Percentiles rank a stretch among this genome's conserved stretches.
phyloP scores from a whole-genome alignment of 2,329 filamentous ascomycete species.

The Nannizzia gypsea region DNA sequence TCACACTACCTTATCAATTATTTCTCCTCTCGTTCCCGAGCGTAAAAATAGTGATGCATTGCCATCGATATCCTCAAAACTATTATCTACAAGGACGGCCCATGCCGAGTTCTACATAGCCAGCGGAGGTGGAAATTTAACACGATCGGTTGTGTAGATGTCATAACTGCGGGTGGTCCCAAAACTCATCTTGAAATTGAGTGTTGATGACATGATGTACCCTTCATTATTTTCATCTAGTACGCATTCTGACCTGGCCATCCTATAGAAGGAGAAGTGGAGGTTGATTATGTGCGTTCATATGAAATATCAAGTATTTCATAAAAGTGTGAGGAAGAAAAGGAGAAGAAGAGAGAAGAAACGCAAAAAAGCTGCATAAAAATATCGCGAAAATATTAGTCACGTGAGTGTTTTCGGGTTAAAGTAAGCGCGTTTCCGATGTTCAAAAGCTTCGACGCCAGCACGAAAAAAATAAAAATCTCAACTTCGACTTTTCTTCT shows the following conservation, averaged over 20 bases:
- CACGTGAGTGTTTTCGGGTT: background rate
- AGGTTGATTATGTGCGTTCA: slow-evolving; percentile 40
- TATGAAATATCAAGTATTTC: slow-evolving; percentile 21
- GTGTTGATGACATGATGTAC: slow-evolving; percentile 6
- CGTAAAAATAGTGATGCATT: background rate
- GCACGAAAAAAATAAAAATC: background rate
- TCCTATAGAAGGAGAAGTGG: slow-evolving; percentile 33
- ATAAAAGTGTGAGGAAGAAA: slow-evolving; percentile 28
- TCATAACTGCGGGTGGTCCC: slow-evolving; percentile 30
- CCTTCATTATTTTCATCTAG: slow-evolving; percentile 25
- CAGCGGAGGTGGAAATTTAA: background rate
- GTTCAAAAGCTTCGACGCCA: background rate
- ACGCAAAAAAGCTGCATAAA: slow-evolving; percentile 9
- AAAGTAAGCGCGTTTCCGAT: background rate
- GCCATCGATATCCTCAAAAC: background rate
- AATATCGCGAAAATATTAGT: background rate
- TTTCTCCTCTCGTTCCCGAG: background rate
- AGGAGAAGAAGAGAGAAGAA: slow-evolving; percentile 11
- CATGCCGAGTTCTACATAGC: background rate
- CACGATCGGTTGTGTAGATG: slow-evolving; percentile 14
- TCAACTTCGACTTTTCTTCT: background rate
- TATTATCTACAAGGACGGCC: background rate
- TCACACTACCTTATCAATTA: background rate
- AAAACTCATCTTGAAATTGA: slow-evolving; percentile 19
- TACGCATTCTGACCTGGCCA: slow-evolving; percentile 40